Base-by-base conservation (phyloP, 2,329 filamentous ascomycete species). In the Penicillium sp. region DNA sequence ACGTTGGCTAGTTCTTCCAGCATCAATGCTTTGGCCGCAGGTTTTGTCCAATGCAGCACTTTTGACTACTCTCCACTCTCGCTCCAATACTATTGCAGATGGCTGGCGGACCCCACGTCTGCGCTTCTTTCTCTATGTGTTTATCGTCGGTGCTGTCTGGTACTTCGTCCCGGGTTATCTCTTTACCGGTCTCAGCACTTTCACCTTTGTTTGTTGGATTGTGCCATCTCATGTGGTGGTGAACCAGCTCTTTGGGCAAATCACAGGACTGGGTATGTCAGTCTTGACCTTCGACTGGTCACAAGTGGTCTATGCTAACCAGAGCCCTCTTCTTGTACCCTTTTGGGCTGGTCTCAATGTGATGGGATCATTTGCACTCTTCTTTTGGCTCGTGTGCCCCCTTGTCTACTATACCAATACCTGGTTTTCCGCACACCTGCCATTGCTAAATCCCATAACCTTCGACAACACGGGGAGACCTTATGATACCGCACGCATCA, bases 201-300 rank as follows among this genome's bases (percentile, higher is more conserved):
- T 90, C 62, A 85, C 84, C 11, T 87, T 90, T 62, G 78, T 84
- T 11, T 89, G 87, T 3, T 90, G 88, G 86, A 80, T 89, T 34
- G 82, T 81, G 0, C 88, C 88, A 1, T 76, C 87, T 44, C 89
- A 84, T 53, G 78, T 84, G 0, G 76, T 88, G 7, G 75, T 90
- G 32, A 91, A 91, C 60, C 87, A 90, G 65, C 67, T 91, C 0
- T 91, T 91, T 62, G 88, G 88, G 1, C 86, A 86, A 16, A 77
- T 77, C 35, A 87, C 84, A 0, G 88, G 88, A 0, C 61, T 91
- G 5, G 87, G 84, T 0, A 70, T 91, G 56, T 74, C 90, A 4
- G 84, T 88, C 1, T 80, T 91, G 53, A 90, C 87, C 0, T 89
- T 90, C 63, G 88, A 90, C 74, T 90, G 87, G 86, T 86, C 85